Conservation (phyloP, 2,329 filamentous ascomycete species). For the Lachnellula willkommii region DNA sequence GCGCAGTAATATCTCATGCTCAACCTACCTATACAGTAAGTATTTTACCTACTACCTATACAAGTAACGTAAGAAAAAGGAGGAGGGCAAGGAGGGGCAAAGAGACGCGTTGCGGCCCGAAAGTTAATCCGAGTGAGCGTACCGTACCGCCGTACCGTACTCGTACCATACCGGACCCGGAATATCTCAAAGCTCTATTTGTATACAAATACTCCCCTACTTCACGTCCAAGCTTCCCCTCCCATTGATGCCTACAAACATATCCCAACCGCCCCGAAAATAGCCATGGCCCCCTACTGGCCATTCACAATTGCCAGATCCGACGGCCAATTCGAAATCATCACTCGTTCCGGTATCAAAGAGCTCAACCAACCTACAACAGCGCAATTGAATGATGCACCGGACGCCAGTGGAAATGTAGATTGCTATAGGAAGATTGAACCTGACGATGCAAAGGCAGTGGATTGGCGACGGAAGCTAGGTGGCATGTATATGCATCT, state of each 20-base stretch:
- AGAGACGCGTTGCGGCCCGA: too few species aligned
- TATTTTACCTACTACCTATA: too few species aligned
- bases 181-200: neutral
- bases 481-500: slow-evolving; percentile 52
- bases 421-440: slow-evolving; percentile 50
- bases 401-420: slow-evolving; percentile 47
- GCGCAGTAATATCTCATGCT: too few species aligned
- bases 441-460: slow-evolving; percentile 45
- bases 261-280: neutral
- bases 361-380: slow-evolving; percentile 46
- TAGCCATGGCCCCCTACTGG: slow-evolving; percentile 23
- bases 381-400: slow-evolving; percentile 46
- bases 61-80: too few species aligned
- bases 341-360: slow-evolving; percentile 17
- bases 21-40: too few species aligned
- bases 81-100: too few species aligned
- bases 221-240: neutral
- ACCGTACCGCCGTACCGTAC: too few species aligned
- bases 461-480: slow-evolving; percentile 54
- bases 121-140: too few species aligned
- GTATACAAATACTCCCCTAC: neutral
- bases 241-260: too few species aligned
- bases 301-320: slow-evolving; percentile 24
- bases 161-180: too few species aligned
- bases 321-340: slow-evolving; percentile 25